These are phyloP conservation scores for Arthrobotrys entomopaga DNA, from an alignment of 2,329 filamentous ascomycete species.

Conservation along the genomic window DNA sequence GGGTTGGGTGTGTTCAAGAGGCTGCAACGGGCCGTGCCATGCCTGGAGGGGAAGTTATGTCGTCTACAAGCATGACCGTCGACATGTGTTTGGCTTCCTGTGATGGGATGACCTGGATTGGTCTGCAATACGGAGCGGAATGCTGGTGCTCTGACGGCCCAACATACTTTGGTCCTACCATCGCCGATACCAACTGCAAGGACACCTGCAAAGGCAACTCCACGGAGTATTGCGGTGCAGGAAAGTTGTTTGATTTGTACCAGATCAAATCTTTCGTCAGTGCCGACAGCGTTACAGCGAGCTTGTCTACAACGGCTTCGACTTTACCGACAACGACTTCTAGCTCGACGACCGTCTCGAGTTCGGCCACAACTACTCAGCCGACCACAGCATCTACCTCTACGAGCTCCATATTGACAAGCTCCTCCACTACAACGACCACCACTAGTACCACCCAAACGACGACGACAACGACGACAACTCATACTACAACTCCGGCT, in stretches of 20 bases:
- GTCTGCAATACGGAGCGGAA: slow-evolving; percentile 42
- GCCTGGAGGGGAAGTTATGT: slow-evolving; percentile 16
- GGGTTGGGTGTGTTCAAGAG: slow-evolving; percentile 48
- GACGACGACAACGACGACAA: slow-evolving; percentile 9
- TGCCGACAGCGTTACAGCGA: not conserved
- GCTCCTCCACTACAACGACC: slow-evolving; percentile 5
- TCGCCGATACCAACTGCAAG: slow-evolving; percentile 9
- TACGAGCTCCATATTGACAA: slow-evolving; percentile 14
- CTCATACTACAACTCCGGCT: not conserved
- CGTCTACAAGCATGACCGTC: slow-evolving; percentile 34
- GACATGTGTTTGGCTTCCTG: slow-evolving; percentile 36
- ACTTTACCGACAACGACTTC: not conserved
- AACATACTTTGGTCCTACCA: slow-evolving; percentile 6
- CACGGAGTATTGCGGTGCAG: slow-evolving; percentile 39
- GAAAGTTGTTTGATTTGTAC: slow-evolving; percentile 3
- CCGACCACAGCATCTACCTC: slow-evolving; percentile 15
- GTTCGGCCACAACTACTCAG: slow-evolving; percentile 14
- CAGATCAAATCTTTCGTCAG: not conserved
- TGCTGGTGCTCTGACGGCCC: slow-evolving; percentile 9
- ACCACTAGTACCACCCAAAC: slow-evolving; percentile 21
- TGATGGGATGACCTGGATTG: slow-evolving; percentile 14
- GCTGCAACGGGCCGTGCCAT: slow-evolving; percentile 6
- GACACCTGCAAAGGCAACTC: slow-evolving; percentile 4
- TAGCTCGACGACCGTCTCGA: slow-evolving; percentile 2
- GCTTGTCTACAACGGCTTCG: not conserved